A percentile compares a stretch with the other conserved stretches of the same genome.
These are phyloP conservation scores for Candida germanica DNA, from an alignment of 805 yeast species.

Conservation along the genomic window DNA sequence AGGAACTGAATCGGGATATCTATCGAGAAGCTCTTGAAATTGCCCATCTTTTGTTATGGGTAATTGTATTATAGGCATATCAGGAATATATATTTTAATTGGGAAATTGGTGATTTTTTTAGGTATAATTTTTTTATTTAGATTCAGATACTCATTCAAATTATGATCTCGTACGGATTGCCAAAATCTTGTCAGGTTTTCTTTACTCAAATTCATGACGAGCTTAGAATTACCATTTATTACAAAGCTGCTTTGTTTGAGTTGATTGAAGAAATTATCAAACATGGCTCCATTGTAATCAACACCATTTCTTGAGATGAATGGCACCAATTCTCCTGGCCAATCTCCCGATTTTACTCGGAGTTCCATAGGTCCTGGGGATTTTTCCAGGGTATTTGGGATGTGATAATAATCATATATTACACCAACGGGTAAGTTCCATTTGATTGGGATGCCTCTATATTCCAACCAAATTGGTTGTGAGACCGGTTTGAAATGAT, in stretches of 20 bases:
- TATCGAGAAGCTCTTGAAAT: conserved; percentile 6
- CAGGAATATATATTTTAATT: conserved; percentile 44
- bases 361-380: conserved; percentile 17
- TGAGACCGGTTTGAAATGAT: conserved; percentile 19
- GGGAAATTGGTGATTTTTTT: conserved; percentile 42
- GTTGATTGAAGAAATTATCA: conserved; percentile 67
- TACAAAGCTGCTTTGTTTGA: conserved; percentile 79
- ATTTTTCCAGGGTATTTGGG: background rate
- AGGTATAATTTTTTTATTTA: conserved; percentile 28
- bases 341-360: conserved; percentile 30
- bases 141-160: conserved; percentile 20
- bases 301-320: conserved; percentile 5
- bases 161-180: conserved; percentile 40
- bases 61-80: conserved; percentile 32
- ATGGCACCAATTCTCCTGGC: conserved; percentile 22
- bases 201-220: conserved; percentile 72
- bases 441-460: conserved; percentile 60
- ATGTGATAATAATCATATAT: conserved; percentile 47
- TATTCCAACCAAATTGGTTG: conserved; percentile 60
- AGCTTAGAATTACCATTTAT: conserved; percentile 74
- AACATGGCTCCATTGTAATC: conserved; percentile 33
- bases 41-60: conserved; percentile 6
- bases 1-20: conserved; percentile 8
- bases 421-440: conserved; percentile 78
- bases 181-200: conserved; percentile 60